Conservation (phyloP, 495 filamentous ascomycete genomes). For the Hypoxylon rickii region DNA sequence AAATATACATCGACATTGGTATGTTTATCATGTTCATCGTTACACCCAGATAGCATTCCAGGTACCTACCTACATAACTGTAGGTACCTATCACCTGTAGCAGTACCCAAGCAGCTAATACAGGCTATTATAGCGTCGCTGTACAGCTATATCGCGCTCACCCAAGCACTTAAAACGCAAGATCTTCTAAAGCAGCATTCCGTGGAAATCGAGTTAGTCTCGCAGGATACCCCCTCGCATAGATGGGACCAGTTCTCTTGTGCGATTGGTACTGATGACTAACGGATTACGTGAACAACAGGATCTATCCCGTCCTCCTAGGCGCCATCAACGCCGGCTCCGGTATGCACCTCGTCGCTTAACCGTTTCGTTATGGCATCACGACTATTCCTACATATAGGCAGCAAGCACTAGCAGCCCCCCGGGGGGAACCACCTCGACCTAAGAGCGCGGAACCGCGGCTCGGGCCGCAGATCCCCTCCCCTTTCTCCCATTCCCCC, state of each 20-base stretch:
- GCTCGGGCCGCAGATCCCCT: background rate
- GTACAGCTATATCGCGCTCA: conserved; percentile 68
- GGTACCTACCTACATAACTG: too few relatives aligned
- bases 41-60: too few relatives aligned
- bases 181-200: conserved; percentile 57
- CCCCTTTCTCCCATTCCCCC: background rate
- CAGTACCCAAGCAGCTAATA: conserved; percentile 8
- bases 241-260: too few relatives aligned
- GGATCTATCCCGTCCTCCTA: conserved; percentile 72
- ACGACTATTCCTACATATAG: conserved; percentile 4
- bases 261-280: background rate
- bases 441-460: background rate
- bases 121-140: conserved; percentile 58
- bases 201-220: conserved; percentile 64
- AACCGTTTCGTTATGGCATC: background rate
- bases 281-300: conserved; percentile 33
- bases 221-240: too few relatives aligned
- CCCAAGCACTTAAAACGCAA: conserved; percentile 60
- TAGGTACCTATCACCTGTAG: too few relatives aligned
- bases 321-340: conserved; percentile 70
- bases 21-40: conserved; percentile 28
- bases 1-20: conserved; percentile 65
- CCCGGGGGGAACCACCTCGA: background rate
- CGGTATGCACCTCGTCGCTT: conserved; percentile 46
- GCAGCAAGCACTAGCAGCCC: too few relatives aligned